These are phyloP conservation scores for Vitellaria paradoxa DNA, from an alignment of 179 eudicot species.

Conservation along the genomic window DNA sequence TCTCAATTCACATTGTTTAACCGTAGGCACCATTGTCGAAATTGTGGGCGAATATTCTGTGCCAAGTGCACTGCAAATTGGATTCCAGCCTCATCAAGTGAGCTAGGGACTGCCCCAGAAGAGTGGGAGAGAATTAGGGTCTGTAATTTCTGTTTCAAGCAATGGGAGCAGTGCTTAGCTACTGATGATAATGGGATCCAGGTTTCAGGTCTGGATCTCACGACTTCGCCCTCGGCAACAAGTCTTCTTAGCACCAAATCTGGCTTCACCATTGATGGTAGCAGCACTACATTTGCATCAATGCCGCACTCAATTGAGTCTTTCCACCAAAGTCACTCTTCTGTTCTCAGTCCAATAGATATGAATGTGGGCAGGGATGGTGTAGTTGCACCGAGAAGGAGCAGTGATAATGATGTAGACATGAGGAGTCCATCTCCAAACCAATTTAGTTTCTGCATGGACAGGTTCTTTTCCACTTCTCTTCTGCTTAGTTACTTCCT, in stretches of 20 bases:
- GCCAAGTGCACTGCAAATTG: slow-evolving; percentile 80
- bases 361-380: slow-evolving; percentile 36
- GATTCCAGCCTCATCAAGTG: slow-evolving; percentile 52
- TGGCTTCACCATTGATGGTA: slow-evolving; percentile 56
- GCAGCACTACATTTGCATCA: slow-evolving; percentile 62
- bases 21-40: slow-evolving; percentile 95
- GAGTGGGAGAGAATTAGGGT: slow-evolving; percentile 79
- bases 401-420: slow-evolving; percentile 34
- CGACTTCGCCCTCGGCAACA: slow-evolving; percentile 47
- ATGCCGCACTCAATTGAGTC: slow-evolving; percentile 50
- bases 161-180: slow-evolving; percentile 63
- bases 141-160: slow-evolving; percentile 89
- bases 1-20: slow-evolving; percentile 74
- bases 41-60: slow-evolving; percentile 90
- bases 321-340: slow-evolving; percentile 41
- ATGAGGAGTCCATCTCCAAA: slow-evolving; percentile 35
- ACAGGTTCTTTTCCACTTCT: slow-evolving; percentile 52
- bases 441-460: slow-evolving; percentile 44
- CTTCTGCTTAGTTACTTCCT: slow-evolving; percentile 8
- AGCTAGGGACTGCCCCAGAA: slow-evolving; percentile 36
- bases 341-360: slow-evolving; percentile 62
- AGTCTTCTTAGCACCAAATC: slow-evolving; percentile 68
- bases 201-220: slow-evolving; percentile 34
- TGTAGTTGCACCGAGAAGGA: slow-evolving; percentile 41
- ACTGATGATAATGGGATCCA: slow-evolving; percentile 39